Conservation (phyloP, 148 eudicot species). For the Heliosperma pusillum region DNA sequence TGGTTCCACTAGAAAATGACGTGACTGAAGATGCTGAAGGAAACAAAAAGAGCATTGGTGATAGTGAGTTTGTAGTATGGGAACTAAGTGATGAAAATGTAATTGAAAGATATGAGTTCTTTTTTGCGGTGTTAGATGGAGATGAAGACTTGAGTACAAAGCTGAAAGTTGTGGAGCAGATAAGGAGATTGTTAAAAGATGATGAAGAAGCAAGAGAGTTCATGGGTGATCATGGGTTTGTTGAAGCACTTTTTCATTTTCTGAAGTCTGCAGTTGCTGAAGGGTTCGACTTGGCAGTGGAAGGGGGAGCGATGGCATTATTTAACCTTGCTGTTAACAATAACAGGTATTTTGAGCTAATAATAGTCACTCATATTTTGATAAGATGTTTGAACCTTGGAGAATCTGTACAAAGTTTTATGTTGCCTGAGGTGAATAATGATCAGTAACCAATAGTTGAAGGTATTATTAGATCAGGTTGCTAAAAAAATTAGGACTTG, state of each 20-base stretch:
- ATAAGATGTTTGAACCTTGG: background rate
- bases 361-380: too few relatives aligned
- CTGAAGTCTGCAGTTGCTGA: constrained; percentile 55
- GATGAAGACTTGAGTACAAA: constrained; percentile 49
- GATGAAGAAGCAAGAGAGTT: constrained; percentile 85
- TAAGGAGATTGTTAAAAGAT: constrained; percentile 78
- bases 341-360: constrained; percentile 54
- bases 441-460: too few relatives aligned
- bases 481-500: too few relatives aligned
- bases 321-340: constrained; percentile 95
- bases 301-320: constrained; percentile 92
- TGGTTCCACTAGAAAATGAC: constrained; percentile 55
- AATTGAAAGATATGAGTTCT: constrained; percentile 45
- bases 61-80: constrained; percentile 35
- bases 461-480: too few relatives aligned
- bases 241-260: constrained; percentile 71
- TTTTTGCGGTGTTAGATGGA: constrained; percentile 49
- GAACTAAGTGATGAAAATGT: constrained; percentile 40
- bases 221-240: constrained; percentile 96
- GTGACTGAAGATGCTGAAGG: constrained; percentile 53
- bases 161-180: constrained; percentile 67
- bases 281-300: constrained; percentile 54
- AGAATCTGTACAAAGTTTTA: too few relatives aligned
- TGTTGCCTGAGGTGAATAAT: too few relatives aligned
- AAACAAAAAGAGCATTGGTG: constrained; percentile 36